Conservation (phyloP, 495 filamentous ascomycete species). For the Parmelia sp. region DNA sequence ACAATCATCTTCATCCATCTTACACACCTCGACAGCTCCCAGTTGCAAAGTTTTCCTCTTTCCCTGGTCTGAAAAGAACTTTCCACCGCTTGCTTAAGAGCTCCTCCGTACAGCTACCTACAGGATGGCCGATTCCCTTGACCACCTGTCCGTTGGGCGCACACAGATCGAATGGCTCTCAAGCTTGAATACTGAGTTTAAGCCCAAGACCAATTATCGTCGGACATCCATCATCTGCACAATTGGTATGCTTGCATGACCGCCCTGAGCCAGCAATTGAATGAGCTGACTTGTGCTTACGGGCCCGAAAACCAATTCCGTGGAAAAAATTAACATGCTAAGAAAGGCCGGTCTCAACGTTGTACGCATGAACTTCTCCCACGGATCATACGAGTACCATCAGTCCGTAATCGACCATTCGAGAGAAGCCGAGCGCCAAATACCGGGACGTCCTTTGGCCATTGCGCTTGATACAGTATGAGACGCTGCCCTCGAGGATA, state of each 20-base stretch:
- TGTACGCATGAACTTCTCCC: slow-evolving; percentile 99
- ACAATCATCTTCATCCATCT: not conserved
- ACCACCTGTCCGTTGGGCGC: slow-evolving; percentile 67
- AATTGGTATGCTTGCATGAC: slow-evolving; percentile 57
- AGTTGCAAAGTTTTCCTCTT: not conserved
- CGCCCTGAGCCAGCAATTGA: not conserved
- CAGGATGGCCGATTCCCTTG: slow-evolving; percentile 60
- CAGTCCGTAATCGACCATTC: slow-evolving; percentile 95
- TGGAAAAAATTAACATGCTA: slow-evolving; percentile 90
- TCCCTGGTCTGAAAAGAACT: not conserved
- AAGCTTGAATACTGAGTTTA: slow-evolving; percentile 69
- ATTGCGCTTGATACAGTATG: slow-evolving; percentile 90
- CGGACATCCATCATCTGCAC: slow-evolving; percentile 98
- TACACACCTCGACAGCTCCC: not conserved
- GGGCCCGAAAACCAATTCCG: slow-evolving; percentile 97
- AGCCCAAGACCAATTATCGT: slow-evolving; percentile 78
- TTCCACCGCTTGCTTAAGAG: not conserved
- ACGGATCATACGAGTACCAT: slow-evolving; percentile 94
- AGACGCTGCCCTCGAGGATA: slow-evolving; percentile 9
- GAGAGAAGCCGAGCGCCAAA: slow-evolving; percentile 67
- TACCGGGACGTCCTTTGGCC: slow-evolving; percentile 79
- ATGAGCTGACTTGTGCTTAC: slow-evolving; percentile 13
- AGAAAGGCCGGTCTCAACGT: slow-evolving; percentile 89
- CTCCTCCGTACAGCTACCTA: slow-evolving; percentile 6
- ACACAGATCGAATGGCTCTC: slow-evolving; percentile 92